Percentiles rank a stretch among this genome's conserved stretches.
These are phyloP conservation scores for Termitomyces sp. DNA, from an alignment of 768 basidiomycete genomes.

Conservation along the genomic window DNA sequence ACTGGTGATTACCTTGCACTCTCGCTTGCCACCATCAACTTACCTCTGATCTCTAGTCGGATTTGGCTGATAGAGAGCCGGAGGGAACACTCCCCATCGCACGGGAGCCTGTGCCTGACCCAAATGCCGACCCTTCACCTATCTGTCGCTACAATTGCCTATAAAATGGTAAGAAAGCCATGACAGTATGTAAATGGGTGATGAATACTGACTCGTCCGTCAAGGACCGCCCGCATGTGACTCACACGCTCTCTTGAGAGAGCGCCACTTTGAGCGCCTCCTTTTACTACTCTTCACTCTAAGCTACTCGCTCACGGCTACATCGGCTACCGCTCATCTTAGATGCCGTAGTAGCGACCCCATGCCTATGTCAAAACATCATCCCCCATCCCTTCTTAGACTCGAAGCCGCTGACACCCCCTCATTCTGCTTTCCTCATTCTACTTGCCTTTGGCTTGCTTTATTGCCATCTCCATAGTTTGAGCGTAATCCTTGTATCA, in stretches of 20 bases:
- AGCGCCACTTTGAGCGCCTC: neutral
- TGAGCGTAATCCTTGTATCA: conserved; percentile 1
- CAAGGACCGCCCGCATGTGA: neutral
- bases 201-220: neutral
- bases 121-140: conserved; percentile 5
- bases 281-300: neutral
- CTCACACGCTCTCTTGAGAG: neutral
- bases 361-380: neutral
- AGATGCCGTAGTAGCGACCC: neutral
- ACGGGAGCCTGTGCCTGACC: conserved; percentile 9
- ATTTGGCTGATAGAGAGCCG: neutral
- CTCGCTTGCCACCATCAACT: neutral
- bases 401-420: neutral
- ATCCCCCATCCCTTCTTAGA: neutral
- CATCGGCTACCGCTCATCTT: neutral
- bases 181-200: neutral
- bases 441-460: neutral
- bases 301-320: neutral
- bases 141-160: conserved; percentile 10
- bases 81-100: conserved; percentile 2
- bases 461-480: neutral
- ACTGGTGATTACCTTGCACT: neutral
- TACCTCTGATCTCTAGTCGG: neutral
- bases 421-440: neutral
- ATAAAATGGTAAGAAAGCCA: conserved; percentile 6